Evolutionary conservation across 2,329 filamentous ascomycete genomes (phyloP).

Genomic region (Diaporthe humulicola): DNA sequence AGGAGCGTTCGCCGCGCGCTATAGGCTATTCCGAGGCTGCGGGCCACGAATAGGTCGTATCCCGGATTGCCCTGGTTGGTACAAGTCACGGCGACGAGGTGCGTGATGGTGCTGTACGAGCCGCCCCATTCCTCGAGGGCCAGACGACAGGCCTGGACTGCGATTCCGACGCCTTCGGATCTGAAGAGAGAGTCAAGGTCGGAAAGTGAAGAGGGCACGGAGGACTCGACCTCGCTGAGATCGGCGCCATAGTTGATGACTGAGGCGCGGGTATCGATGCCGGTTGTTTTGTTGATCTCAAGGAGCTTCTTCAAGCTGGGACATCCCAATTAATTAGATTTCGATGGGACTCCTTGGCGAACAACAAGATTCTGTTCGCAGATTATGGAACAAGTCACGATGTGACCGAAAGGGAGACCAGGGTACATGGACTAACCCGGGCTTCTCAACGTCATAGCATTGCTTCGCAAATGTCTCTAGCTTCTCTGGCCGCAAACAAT

Average conservation of each 20-base stretch:
- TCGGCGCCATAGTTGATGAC: neutral
- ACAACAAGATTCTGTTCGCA: neutral
- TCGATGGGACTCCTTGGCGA: fast-evolving
- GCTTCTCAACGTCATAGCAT: neutral
- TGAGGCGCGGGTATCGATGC: neutral
- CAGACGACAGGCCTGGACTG: neutral
- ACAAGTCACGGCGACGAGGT: neutral
- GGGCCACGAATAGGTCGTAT: neutral
- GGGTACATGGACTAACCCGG: neutral
- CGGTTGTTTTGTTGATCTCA: conserved; percentile 8
- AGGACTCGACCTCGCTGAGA: neutral
- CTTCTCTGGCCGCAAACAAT: neutral
- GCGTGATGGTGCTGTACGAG: neutral
- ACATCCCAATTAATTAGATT: neutral
- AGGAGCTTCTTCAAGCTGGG: neutral
- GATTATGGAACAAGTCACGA: too few species aligned
- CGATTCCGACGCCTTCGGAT: neutral
- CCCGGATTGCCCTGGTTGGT: neutral
- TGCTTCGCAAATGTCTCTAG: neutral
- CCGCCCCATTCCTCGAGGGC: neutral
- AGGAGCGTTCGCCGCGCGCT: neutral
- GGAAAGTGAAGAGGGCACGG: neutral
- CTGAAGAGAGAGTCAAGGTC: neutral
- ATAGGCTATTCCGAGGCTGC: neutral
- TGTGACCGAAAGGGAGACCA: too few species aligned